Evolutionary conservation across 768 basidiomycete genomes (phyloP).

Genomic region (Agaricus blazei): DNA sequence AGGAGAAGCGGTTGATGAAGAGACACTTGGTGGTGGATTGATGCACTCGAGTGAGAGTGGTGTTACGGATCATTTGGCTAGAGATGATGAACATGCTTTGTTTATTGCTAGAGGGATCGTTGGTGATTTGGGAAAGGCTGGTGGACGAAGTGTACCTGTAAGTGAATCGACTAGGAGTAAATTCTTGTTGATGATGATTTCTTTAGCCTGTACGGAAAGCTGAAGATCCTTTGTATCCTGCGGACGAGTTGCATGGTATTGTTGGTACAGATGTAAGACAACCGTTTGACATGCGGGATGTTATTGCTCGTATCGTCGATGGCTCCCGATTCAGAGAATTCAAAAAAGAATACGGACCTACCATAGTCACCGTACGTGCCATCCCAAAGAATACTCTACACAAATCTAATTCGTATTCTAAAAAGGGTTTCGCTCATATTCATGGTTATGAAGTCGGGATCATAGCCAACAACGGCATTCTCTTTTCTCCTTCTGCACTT

Average conservation of each 20-base stretch:
- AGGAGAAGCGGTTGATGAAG: constrained; percentile 89
- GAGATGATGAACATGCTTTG: constrained; percentile 83
- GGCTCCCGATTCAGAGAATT: constrained; percentile 92
- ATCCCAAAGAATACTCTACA: not conserved
- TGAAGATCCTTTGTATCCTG: constrained; percentile 74
- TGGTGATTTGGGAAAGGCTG: constrained; percentile 68
- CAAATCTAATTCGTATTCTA: too few relatives aligned
- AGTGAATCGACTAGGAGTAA: constrained; percentile 16
- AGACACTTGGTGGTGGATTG: constrained; percentile 82
- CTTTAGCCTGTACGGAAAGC: constrained; percentile 51
- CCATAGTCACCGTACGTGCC: constrained; percentile 73
- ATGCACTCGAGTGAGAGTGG: constrained; percentile 93
- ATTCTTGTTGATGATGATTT: too few relatives aligned
- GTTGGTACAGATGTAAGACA: constrained; percentile 88
- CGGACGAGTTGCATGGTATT: constrained; percentile 83
- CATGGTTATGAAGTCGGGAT: constrained; percentile 91
- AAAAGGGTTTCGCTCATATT: constrained; percentile 80
- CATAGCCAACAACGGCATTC: constrained; percentile 90
- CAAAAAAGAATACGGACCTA: constrained; percentile 92
- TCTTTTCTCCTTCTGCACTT: constrained; percentile 89
- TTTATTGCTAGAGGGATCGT: constrained; percentile 72
- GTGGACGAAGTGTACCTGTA: constrained; percentile 45
- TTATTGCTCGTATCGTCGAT: constrained; percentile 88
- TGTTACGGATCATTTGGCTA: constrained; percentile 84
- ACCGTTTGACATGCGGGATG: constrained; percentile 90